Evolutionary conservation across 257 asterid species (phyloP), one percentile per base, ranked within the genome.

Genomic region (Dorcoceras hygrometricum): DNA sequence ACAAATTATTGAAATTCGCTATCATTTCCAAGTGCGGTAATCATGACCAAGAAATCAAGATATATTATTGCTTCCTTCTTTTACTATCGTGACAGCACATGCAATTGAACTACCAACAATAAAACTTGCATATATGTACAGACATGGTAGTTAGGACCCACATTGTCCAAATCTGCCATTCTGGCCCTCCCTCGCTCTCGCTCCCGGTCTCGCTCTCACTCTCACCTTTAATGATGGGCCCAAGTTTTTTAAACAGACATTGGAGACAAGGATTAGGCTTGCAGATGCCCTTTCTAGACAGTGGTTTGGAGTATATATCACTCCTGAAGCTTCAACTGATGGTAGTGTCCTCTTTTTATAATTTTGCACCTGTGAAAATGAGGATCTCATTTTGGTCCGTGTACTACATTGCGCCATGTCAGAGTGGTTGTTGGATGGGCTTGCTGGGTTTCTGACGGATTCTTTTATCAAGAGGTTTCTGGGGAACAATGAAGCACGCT

Each of bases 401-500:
- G 68, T 77, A 69, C 69, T 76, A 65, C 56, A 31, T 65, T 80
- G 73, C 50, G 66, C 72, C 18, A 59, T 76, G 54, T 71, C 84
- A 92, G 99, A 90, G 80, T 94, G 99, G 99, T 83, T 94, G 84
- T 67, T 94, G 87, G 99, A 94, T 68, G 99, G 99, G 70, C 99
- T 94, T 80, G 96, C 97, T 48, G 89, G 95, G 74, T 94, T 90
- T 75, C 83, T 94, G 74, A 82, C 99, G 23, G 99, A 94, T 80
- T 79, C 87, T 43, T 90, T 82, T 72, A 80, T 94, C 62, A 90
- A 91, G 84, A 80, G 86, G 72, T 88, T 78, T 73, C 87, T 94
- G 64, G 99, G 99, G 78, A 88, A 90, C 75, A 94, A 94, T 77
- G 99, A 94, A 87, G 99, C 97, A 57, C 95, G 96, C 57, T 90